These are phyloP conservation scores for Penicillium turbatum DNA, from an alignment of 495 filamentous ascomycete species.

Conservation along the genomic window DNA sequence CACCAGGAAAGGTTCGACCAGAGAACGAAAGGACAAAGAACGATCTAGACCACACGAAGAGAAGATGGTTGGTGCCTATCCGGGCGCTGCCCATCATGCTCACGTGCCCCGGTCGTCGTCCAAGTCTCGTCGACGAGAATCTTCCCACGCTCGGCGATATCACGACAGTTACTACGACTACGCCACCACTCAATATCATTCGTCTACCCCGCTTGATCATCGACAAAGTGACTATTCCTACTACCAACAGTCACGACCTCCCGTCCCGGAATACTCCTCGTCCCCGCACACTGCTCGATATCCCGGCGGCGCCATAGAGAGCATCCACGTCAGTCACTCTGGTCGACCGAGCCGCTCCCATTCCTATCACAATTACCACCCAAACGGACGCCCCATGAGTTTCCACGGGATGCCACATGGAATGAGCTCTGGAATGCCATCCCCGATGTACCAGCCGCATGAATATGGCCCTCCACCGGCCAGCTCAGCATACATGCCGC, in stretches of 20 bases:
- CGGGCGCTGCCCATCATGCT: constrained; percentile 26
- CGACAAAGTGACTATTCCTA: constrained; percentile 29
- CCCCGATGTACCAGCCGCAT: constrained; percentile 33
- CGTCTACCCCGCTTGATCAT: constrained; percentile 32
- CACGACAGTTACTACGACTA: constrained; percentile 34
- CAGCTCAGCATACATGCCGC: constrained; percentile 34
- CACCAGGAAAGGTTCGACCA: constrained; percentile 29
- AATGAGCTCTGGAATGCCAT: constrained; percentile 18
- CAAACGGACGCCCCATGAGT: constrained; percentile 40
- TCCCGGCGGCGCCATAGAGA: constrained; percentile 19
- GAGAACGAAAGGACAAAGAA: constrained; percentile 35
- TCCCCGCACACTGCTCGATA: constrained; percentile 30
- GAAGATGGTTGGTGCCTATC: constrained; percentile 37
- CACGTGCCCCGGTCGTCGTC: constrained; percentile 34
- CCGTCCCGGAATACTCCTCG: constrained; percentile 32
- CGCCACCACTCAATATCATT: constrained; percentile 27
- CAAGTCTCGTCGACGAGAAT: constrained; percentile 35
- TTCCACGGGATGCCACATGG: constrained; percentile 39
- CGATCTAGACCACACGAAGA: constrained; percentile 33
- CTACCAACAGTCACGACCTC: constrained; percentile 23
- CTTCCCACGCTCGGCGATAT: constrained; percentile 24
- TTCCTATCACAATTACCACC: constrained; percentile 35
- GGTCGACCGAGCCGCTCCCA: constrained; percentile 30
- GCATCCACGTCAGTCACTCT: constrained; percentile 27
- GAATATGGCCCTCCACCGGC: constrained; percentile 38